Conservation (phyloP, 2,329 filamentous ascomycete genomes). For the Sporothrix humicola region DNA sequence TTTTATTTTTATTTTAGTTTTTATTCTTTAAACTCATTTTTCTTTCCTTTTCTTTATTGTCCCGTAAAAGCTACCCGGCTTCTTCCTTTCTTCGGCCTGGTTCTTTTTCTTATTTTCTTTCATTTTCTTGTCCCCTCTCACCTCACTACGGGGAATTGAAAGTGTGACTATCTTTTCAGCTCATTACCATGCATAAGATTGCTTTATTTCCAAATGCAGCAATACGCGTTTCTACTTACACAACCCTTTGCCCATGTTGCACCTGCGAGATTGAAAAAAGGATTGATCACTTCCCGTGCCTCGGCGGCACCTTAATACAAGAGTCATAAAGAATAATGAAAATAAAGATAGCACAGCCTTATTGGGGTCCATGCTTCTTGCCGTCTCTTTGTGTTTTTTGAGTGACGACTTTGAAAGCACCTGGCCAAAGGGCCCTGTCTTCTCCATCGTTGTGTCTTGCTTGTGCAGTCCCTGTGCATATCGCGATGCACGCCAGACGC, state of each 20-base stretch:
- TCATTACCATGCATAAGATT: constrained; percentile 22
- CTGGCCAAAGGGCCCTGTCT: background rate
- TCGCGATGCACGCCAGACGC: constrained; percentile 1
- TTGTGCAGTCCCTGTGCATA: background rate
- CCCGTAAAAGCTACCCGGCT: background rate
- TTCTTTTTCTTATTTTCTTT: background rate
- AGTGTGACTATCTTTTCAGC: constrained; percentile 20
- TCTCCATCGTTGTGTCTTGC: background rate
- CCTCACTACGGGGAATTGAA: background rate
- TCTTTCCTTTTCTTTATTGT: background rate
- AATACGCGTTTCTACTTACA: constrained; percentile 25
- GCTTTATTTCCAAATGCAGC: constrained; percentile 23
- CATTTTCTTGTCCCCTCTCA: background rate
- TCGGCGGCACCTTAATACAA: background rate
- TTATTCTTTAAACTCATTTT: background rate
- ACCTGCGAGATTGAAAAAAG: background rate
- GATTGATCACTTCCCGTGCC: background rate
- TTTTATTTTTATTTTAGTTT: background rate
- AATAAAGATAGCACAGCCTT: constrained; percentile 20
- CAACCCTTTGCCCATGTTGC: background rate
- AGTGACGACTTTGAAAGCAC: background rate
- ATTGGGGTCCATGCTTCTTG: constrained; percentile 6
- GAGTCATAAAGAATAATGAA: background rate
- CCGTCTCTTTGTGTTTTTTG: background rate
- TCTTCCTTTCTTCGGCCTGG: background rate